Evolutionary conservation across 306 rosid species (phyloP).

Genomic region (Prunus mongolica): DNA sequence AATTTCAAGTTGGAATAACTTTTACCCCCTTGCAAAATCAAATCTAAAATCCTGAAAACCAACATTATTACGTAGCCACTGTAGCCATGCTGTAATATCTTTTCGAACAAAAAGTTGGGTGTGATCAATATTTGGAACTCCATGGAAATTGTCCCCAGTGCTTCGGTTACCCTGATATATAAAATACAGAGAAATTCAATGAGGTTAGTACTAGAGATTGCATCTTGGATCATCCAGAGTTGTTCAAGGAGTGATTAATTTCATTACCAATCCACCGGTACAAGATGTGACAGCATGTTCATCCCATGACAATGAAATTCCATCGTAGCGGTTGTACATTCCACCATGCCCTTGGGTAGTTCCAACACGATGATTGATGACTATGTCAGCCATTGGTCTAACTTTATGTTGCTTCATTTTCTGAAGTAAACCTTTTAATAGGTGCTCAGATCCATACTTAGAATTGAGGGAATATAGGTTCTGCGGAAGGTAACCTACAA

Average conservation of each 20-base stretch:
- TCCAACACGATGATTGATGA: constrained; percentile 85
- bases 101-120: constrained; percentile 78
- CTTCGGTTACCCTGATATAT: constrained; percentile 60
- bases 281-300: constrained; percentile 84
- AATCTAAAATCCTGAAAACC: constrained; percentile 95
- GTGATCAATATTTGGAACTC: constrained; percentile 92
- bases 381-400: constrained; percentile 84
- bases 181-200: neutral
- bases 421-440: constrained; percentile 61
- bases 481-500: constrained; percentile 86
- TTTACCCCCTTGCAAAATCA: constrained; percentile 87
- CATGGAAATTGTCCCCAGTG: constrained; percentile 73
- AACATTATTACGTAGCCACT: constrained; percentile 57
- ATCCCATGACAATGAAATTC: constrained; percentile 75
- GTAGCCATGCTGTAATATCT: constrained; percentile 74
- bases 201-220: neutral
- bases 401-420: constrained; percentile 71
- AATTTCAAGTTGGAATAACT: neutral
- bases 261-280: constrained; percentile 78
- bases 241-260: neutral
- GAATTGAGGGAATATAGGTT: constrained; percentile 69
- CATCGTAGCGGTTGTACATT: constrained; percentile 77
- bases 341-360: constrained; percentile 84
- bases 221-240: constrained; percentile 7
- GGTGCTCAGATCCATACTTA: constrained; percentile 77